These are phyloP conservation scores for Castanea sativa DNA, from an alignment of 306 rosid genomes.

Conservation along the genomic window DNA sequence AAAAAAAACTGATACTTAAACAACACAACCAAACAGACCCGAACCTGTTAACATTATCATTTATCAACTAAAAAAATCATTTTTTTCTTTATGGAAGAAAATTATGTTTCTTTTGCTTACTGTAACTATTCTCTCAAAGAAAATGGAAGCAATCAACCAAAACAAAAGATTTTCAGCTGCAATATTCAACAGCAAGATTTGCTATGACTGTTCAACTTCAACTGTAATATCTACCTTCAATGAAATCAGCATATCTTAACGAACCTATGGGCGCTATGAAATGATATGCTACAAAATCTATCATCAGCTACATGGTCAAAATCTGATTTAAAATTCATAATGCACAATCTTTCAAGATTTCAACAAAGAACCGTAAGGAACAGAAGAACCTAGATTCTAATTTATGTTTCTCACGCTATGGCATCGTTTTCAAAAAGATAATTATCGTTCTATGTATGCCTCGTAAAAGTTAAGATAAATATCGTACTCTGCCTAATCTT, in stretches of 20 bases:
- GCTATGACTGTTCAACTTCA: not conserved
- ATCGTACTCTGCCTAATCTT: too few species aligned
- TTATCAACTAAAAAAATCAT: too few species aligned
- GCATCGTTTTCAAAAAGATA: too few species aligned
- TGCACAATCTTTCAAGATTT: not conserved
- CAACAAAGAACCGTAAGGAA: not conserved
- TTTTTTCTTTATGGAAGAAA: not conserved
- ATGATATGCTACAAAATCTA: not conserved
- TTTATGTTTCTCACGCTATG: too few species aligned
- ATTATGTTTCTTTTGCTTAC: not conserved
- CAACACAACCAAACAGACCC: too few species aligned
- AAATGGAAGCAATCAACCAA: too few species aligned
- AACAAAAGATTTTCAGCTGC: constrained; percentile 5
- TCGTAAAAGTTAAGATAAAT: too few species aligned
- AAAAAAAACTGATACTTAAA: too few species aligned
- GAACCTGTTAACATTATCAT: too few species aligned
- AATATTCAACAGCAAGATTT: constrained; percentile 10
- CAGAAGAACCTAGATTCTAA: too few species aligned
- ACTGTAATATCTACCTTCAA: not conserved
- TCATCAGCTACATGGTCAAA: not conserved
- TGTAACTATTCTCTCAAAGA: too few species aligned
- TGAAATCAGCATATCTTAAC: constrained; percentile 1
- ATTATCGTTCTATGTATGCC: too few species aligned
- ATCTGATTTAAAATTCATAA: not conserved
- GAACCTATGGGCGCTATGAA: not conserved